phyloP scores from a whole-genome alignment of 1,139 yeast species.

The Suhomyces bokatorum region DNA sequence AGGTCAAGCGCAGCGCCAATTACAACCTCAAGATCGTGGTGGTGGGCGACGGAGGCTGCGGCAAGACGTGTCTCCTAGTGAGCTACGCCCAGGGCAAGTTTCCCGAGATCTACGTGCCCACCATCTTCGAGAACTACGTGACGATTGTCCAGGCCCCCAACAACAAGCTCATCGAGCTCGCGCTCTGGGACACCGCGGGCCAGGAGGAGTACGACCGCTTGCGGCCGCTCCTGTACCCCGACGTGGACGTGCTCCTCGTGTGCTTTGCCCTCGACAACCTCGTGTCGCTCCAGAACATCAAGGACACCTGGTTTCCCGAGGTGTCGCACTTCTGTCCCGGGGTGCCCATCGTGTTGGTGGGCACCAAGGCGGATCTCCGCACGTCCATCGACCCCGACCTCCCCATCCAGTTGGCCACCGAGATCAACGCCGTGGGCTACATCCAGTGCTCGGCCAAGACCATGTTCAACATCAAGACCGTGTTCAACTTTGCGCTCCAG shows the following conservation, averaged over 20 bases:
- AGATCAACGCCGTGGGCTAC: constrained; percentile 75
- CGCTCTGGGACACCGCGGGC: constrained; percentile 93
- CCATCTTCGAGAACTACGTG: constrained; percentile 83
- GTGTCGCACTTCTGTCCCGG: constrained; percentile 81
- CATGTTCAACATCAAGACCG: constrained; percentile 63
- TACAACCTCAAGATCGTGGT: constrained; percentile 69
- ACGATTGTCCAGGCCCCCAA: constrained; percentile 60
- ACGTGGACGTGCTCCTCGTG: constrained; percentile 69
- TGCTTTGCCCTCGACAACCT: constrained; percentile 73
- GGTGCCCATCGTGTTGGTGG: constrained; percentile 73
- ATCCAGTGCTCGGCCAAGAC: constrained; percentile 77
- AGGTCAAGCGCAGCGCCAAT: constrained; percentile 34
- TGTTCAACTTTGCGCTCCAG: constrained; percentile 58
- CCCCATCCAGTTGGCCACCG: constrained; percentile 58
- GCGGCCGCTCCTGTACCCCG: constrained; percentile 82
- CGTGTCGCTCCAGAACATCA: constrained; percentile 68
- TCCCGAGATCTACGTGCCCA: constrained; percentile 82
- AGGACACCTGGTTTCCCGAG: constrained; percentile 86
- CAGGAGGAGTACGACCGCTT: constrained; percentile 88
- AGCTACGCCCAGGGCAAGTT: constrained; percentile 79
- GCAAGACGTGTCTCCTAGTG: constrained; percentile 83
- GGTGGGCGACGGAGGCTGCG: constrained; percentile 96
- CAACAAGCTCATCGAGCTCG: constrained; percentile 64
- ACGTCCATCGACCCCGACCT: constrained; percentile 46
- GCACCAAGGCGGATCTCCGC: constrained; percentile 71